These are phyloP conservation scores for Zangia roseola DNA, from an alignment of 768 basidiomycete species.

Conservation along the genomic window DNA sequence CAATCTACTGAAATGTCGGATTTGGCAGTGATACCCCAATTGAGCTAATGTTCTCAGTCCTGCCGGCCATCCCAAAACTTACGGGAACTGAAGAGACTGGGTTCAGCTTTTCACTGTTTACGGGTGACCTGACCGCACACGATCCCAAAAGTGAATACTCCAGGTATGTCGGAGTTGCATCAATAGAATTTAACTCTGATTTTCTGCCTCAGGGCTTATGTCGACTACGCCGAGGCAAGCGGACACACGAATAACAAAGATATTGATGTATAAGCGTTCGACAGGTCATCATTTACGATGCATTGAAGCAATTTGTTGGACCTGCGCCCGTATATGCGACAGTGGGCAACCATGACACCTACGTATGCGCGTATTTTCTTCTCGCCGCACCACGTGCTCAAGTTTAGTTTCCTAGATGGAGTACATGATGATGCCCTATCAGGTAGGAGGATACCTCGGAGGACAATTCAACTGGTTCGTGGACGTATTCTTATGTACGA, in stretches of 20 bases:
- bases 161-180: conserved; percentile 33
- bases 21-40: conserved; percentile 56
- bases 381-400: neutral
- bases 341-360: conserved; percentile 74
- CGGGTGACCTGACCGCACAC: conserved; percentile 71
- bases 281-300: conserved; percentile 57
- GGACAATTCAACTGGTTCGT: conserved; percentile 44
- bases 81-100: conserved; percentile 56
- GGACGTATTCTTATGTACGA: neutral
- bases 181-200: neutral
- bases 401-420: conserved; percentile 4
- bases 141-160: conserved; percentile 64
- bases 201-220: conserved; percentile 43
- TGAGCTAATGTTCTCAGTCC: conserved; percentile 52
- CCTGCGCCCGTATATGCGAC: conserved; percentile 68
- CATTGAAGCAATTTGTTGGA: conserved; percentile 57
- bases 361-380: conserved; percentile 40
- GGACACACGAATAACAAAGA: neutral
- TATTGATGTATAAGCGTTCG: neutral
- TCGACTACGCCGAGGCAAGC: conserved; percentile 57
- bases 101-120: conserved; percentile 64
- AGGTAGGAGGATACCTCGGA: conserved; percentile 31
- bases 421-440: conserved; percentile 38
- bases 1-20: neutral
- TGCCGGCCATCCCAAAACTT: conserved; percentile 61